Conservation (phyloP, 208 protist genomes). For the Trypanosomatidae sp. region DNA sequence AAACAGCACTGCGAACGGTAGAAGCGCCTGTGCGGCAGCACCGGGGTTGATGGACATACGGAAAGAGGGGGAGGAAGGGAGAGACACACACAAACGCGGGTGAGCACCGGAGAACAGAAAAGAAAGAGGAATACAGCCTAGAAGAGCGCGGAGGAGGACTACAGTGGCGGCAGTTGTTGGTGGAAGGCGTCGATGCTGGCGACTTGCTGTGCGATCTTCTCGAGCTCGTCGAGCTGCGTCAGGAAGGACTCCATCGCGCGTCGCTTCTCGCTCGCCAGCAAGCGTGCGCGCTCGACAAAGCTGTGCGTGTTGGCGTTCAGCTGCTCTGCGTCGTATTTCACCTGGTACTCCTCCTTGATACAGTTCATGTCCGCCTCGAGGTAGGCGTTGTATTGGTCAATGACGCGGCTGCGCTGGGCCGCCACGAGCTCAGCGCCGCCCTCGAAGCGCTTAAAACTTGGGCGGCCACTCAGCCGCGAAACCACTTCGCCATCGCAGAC, state of each 20-base stretch:
- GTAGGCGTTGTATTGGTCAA: slow-evolving; percentile 47
- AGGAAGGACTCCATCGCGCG: slow-evolving; percentile 41
- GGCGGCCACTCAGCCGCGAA: slow-evolving; percentile 9
- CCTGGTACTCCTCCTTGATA: slow-evolving; percentile 62
- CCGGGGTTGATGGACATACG: not conserved
- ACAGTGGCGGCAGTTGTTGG: slow-evolving; percentile 5
- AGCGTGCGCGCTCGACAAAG: slow-evolving; percentile 37
- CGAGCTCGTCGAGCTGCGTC: slow-evolving; percentile 29
- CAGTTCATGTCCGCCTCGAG: slow-evolving; percentile 51
- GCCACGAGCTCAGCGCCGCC: slow-evolving; percentile 27
- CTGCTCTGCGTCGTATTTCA: slow-evolving; percentile 63
- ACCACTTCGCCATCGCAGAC: slow-evolving; percentile 6
- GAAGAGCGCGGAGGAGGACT: not conserved
- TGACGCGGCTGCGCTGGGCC: slow-evolving; percentile 26
- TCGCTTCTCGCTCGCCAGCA: slow-evolving; percentile 30
- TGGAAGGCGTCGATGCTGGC: slow-evolving; percentile 15
- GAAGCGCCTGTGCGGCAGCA: not conserved
- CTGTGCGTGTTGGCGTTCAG: slow-evolving; percentile 23
- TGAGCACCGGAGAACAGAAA: not conserved
- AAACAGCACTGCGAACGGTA: not conserved
- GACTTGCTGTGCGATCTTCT: slow-evolving; percentile 29
- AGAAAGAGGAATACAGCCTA: not conserved
- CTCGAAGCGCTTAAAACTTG: slow-evolving; percentile 21
- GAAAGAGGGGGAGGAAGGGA: not conserved
- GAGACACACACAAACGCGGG: not conserved